Evolutionary conservation across 78 protist genomes (phyloP), one percentile per base, ranked within the genome.

Genomic region (Dictyostelium purpureum): DNA sequence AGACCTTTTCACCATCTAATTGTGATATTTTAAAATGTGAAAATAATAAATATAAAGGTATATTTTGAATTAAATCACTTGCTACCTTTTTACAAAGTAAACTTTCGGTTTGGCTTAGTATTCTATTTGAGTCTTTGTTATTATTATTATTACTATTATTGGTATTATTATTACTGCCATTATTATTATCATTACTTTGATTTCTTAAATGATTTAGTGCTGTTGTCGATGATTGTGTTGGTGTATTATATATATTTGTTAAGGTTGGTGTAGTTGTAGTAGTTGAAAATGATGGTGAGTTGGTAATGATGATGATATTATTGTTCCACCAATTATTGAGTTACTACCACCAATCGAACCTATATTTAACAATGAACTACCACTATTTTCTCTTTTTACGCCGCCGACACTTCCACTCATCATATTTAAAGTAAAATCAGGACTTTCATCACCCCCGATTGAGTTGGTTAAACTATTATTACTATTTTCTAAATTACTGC

Each of bases 31-130:
- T 85, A 26, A n/a, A 52, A 28, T 79, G 92, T 73, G 82, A 59
- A 61, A 61, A 85, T 21, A 85, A 85, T 47, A 85, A 59, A 61
- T 85, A 85, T 31, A 37, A 12, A 35, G 76, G 51, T 21, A 85
- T 56, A 24, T 85, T 85, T 73, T 85, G 92, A 61, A 85, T 85
- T 56, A 85, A 42, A 73, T 85, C 92, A 14, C 54, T 24, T 6
- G 82, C 92, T 0, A 85, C 92, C 52, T 73, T 85, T 52, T 85
- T 85, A 52, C 92, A 85, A 16, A 85, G 38, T 9, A 26, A 56
- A 59, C 26, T 52, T 24, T 85, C 92, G 21, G 76, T 70, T 4
- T 37, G 67, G 33, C 54, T 42, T 10, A 85, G 79, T 67, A 57
- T 69, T 82, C 69, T 52, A 24, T 14, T 14, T 42, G 77, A 69